phyloP scores from a whole-genome alignment of 441 rosid genomes.

The Croton setiger region DNA sequence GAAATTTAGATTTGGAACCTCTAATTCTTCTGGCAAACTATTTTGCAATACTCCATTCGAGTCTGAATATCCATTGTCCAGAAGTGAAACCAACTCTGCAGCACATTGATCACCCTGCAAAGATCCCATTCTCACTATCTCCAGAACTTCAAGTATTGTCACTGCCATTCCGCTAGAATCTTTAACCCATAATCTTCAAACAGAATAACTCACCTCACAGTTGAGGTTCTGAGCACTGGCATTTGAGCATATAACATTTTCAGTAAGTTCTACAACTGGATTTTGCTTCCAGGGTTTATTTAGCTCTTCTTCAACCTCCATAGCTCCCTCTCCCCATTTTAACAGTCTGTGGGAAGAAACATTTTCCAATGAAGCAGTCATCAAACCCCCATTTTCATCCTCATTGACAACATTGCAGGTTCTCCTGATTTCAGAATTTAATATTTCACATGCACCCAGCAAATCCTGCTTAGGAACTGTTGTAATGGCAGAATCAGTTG shows the following conservation, averaged over 20 bases:
- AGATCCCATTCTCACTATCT: slow-evolving; percentile 43
- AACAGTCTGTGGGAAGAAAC: slow-evolving; percentile 27
- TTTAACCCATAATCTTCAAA: slow-evolving; percentile 36
- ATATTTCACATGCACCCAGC: slow-evolving; percentile 35
- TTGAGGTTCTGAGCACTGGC: slow-evolving; percentile 43
- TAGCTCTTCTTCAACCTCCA: slow-evolving; percentile 41
- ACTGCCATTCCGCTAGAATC: slow-evolving; percentile 31
- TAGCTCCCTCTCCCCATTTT: slow-evolving; percentile 27
- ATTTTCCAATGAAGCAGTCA: slow-evolving; percentile 23
- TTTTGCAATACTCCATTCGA: slow-evolving; percentile 29
- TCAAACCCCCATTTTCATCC: slow-evolving; percentile 24
- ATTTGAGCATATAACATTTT: slow-evolving; percentile 31
- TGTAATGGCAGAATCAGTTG: slow-evolving; percentile 28
- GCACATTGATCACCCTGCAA: slow-evolving; percentile 45
- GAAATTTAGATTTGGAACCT: slow-evolving; percentile 44
- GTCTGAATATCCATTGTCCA: slow-evolving; percentile 38
- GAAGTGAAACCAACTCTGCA: slow-evolving; percentile 33
- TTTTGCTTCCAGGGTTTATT: slow-evolving; percentile 35
- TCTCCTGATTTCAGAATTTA: slow-evolving; percentile 25
- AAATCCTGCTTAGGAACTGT: slow-evolving; percentile 18
- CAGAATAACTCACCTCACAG: slow-evolving; percentile 51
- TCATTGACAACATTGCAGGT: slow-evolving; percentile 24
- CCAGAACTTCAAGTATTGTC: slow-evolving; percentile 26
- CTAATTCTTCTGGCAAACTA: slow-evolving; percentile 43
- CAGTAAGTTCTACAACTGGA: slow-evolving; percentile 33